phyloP scores from a whole-genome alignment of 257 asterid genomes.

The Solanum paucissectum region DNA sequence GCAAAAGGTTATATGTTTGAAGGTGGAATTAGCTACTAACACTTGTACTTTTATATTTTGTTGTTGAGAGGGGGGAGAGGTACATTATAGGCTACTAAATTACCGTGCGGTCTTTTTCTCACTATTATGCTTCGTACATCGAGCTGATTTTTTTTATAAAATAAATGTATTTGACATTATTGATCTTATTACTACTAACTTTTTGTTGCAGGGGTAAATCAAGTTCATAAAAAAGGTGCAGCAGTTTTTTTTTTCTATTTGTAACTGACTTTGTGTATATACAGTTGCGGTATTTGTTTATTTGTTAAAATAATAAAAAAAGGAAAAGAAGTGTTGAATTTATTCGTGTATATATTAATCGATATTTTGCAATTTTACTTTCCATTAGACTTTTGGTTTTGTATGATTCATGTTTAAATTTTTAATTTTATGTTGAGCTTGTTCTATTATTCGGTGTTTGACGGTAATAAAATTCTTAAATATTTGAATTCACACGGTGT shows the following conservation, averaged over 20 bases:
- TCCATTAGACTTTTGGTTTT: background rate
- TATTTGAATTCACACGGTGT: background rate
- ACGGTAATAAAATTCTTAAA: background rate
- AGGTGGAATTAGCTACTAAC: background rate
- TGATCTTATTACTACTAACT: background rate
- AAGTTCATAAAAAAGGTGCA: background rate
- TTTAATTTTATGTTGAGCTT: too few relatives aligned
- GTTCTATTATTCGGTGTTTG: background rate
- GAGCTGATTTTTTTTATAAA: rapidly evolving
- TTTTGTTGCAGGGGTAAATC: background rate
- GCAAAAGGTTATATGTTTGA: background rate
- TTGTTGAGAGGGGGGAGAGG: background rate
- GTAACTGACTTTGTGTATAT: background rate
- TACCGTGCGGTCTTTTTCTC: background rate
- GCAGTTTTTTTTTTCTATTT: background rate
- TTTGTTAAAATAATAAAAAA: background rate
- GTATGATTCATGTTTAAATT: background rate
- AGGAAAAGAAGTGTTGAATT: background rate
- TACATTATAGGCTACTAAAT: background rate
- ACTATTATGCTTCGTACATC: background rate
- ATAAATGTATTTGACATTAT: background rate
- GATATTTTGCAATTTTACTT: background rate
- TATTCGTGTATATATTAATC: background rate
- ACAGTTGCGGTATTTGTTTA: background rate
- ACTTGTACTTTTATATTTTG: background rate